Base-by-base conservation (phyloP, 2,329 filamentous ascomycete species). In the Bipolaris cookei region DNA sequence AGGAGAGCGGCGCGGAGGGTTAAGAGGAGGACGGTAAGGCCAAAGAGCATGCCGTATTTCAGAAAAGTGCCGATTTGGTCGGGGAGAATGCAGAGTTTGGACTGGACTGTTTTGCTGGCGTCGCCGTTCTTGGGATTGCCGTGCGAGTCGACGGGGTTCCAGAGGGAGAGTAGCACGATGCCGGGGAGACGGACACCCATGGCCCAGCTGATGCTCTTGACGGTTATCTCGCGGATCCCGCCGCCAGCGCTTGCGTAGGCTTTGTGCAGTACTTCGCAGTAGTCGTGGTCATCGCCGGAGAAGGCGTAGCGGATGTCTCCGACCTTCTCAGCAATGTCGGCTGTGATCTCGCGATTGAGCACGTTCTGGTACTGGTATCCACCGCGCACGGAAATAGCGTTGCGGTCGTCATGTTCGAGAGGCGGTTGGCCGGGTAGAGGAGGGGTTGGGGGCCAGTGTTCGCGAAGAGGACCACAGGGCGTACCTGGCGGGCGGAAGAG, bases 281-380 rank as follows among this genome's bases (percentile, higher is more conserved):
- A 97, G 79, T 99, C 95, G 79, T 99, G 95, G 72, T 99, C 95
- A 68, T 99, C 95, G 10, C 95, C 95, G 0, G 92, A 97, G 72
- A 98, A 99, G 41, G 93, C 90, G 63, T 95, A 90, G 3, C 86
- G 83, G 11, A 98, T 86, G 60, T 95, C 91, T 32, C 92, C 92
- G 32, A 97, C 82, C 62, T 88, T 90, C 58, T 88, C 84, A 39
- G 97, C 80, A 35, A 99, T 81, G 49, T 88, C 87, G 43, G 87
- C 83, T 0, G 93, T 95, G 64, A 97, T 87, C 2, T 86, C 83
- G 47, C 89, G 86, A 48, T 85, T 90, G 23, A 99, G 85, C 2
- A 97, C 94, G 68, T 97, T 99, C 75, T 98, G 94, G 72, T 99
- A 99, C 75, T 99, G 95, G 71, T 97, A 97, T 13, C 95, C 95